Evolutionary conservation across 2,329 filamentous ascomycete species (phyloP), one percentile per base, ranked within the genome.

Genomic region (Trichoderma gracile): DNA sequence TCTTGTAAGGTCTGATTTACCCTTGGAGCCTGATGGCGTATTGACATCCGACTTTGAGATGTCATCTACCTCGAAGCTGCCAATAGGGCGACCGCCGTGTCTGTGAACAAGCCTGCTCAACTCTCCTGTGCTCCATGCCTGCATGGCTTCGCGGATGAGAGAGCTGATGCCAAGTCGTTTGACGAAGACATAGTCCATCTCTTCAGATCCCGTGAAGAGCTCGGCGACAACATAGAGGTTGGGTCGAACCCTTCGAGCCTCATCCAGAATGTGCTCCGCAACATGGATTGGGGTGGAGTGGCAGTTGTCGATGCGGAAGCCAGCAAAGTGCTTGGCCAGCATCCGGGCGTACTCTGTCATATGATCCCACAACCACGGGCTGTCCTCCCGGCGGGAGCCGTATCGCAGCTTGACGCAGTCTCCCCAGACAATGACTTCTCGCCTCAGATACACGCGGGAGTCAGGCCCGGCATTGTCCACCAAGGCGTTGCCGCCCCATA

Each of bases 391-490:
- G 0, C 87, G 83, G 27, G 81, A 83, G 40, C 95, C 95, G 73
- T 98, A 99, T 19, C 95, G 89, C 60, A 99, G 84, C 80, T 99
- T 99, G 67, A 98, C 95, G 74, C 96, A 99, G 74, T 99, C 95
- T 15, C 94, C 93, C 95, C 95, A 99, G 33, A 97, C 91, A 69
- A 99, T 98, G 66, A 99, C 92, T 76, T 99, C 93, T 69, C 95
- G 87, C 59, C 92, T 87, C n/a, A 99, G 84, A 73, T 99, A 99
- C n/a, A 94, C 93, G 63, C 89, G 88, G 9, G 94, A 97, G 53
- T 91, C 82, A 0, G 93, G 90, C 0, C 96, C 96, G 33, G 95
- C 95, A 72, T 98, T 95, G 78, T 99, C 95, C 49, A 92, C 84
- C 77, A 98, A 85, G 1, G 95, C 94, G 78, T 98, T 96, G 6